These are phyloP conservation scores for Gentiana straminea DNA, from an alignment of 257 asterid genomes.

Conservation along the genomic window DNA sequence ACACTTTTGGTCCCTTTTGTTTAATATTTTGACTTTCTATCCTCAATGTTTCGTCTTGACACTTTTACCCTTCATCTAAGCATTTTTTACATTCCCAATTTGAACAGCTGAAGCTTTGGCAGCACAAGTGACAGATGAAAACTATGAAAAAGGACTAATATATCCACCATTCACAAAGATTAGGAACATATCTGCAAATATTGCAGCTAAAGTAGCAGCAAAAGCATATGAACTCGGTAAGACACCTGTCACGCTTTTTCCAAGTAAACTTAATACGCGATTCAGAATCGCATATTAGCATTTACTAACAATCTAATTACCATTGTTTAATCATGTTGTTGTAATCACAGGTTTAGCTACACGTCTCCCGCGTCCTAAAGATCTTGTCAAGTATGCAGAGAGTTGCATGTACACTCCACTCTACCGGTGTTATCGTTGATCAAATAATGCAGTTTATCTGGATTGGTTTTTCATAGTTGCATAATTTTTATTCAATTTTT, in stretches of 20 bases:
- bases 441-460: conserved; percentile 1
- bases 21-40: too few relatives aligned
- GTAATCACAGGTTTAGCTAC: conserved; percentile 63
- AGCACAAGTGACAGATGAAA: conserved; percentile 53
- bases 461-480: neutral
- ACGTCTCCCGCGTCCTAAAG: conserved; percentile 71
- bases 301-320: neutral
- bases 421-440: conserved; percentile 60
- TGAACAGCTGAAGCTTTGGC: conserved; percentile 83
- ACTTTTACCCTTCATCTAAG: too few relatives aligned
- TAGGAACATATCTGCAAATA: conserved; percentile 75
- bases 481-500: conserved; percentile 6
- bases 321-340: conserved; percentile 1
- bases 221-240: conserved; percentile 91
- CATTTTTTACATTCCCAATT: conserved; percentile 1
- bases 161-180: conserved; percentile 81
- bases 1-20: too few relatives aligned
- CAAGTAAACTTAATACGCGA: neutral
- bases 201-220: conserved; percentile 89
- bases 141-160: conserved; percentile 63
- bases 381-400: conserved; percentile 71
- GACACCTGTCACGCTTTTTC: conserved; percentile 5
- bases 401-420: conserved; percentile 92
- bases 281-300: neutral
- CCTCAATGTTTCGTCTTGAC: too few relatives aligned